Evolutionary conservation across 257 asterid species (phyloP), one percentile per base, ranked within the genome.

Genomic region (Salvia hispanica): DNA sequence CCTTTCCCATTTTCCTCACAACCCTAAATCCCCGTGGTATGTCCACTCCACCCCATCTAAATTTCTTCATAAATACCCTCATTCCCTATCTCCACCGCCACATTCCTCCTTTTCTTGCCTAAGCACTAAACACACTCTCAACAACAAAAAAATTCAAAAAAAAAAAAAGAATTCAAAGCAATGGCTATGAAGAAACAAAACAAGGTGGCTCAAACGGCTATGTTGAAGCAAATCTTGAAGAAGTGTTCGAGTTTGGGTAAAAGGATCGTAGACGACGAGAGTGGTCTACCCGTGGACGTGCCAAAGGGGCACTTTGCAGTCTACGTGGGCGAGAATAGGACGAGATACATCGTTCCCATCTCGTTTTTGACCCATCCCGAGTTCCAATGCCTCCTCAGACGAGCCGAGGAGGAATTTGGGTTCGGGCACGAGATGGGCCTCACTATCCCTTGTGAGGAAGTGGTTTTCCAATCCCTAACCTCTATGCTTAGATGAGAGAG

Each of bases 341-440:
- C 77, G 72, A 43, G 85, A 73, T 80, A 78, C 63, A 80, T 83
- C 40, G 82, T 83, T 0, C 88, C 85, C 28, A 78, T 83, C 44
- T 83, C 88, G 0, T 68, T 80, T 57, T 18, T 83, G 34, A 64
- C 72, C 15, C 88, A 76, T 58, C 88, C 85, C 0, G 79, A 80
- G 57, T 83, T 83, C 47, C 85, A 75, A 40, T 45, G 81, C 10
- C 68, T 83, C 6, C 80, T 83, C 13, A 64, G 77, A 4, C 44
- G 76, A 10, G 88, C 85, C 0, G 88, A 83, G 9, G 88, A 83
- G 15, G 88, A 82, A 47, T 82, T 82, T n/a, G 87, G 87, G 3
- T 83, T 83, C 21, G 85, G 77, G 46, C 85, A 83, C 50, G 83
- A 73, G 2, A 83, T 83, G 88, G 88, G 88, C 12, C 74, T 83